Evolutionary conservation across 805 yeast species (phyloP).

Genomic region (Kluyveromyces siamensis): DNA sequence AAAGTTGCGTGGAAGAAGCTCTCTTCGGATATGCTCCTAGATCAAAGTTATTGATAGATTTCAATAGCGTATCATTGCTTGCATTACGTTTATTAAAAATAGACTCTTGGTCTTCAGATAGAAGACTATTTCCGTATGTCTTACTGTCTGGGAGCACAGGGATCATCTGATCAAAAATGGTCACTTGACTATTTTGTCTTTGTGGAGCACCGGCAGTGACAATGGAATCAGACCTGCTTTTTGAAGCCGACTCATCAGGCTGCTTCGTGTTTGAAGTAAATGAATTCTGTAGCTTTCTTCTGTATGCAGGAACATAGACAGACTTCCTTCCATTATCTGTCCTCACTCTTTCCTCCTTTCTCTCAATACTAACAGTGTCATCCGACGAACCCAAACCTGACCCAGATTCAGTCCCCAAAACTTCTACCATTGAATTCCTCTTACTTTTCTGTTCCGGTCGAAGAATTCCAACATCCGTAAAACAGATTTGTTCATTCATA

Average conservation of each 20-base stretch:
- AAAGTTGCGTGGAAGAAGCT: constrained; percentile 9
- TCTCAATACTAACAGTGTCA: constrained; percentile 9
- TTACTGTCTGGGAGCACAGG: constrained; percentile 11
- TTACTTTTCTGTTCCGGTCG: constrained; percentile 6
- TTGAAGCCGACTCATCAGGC: constrained; percentile 14
- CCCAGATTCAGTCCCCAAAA: background rate
- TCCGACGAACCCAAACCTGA: constrained; percentile 14
- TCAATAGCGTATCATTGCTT: constrained; percentile 13
- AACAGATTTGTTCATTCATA: constrained; percentile 30
- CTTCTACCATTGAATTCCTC: background rate
- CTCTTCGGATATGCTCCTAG: constrained; percentile 24
- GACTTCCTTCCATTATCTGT: background rate
- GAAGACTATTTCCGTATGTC: constrained; percentile 5
- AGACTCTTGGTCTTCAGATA: constrained; percentile 2
- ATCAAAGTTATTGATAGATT: constrained; percentile 17
- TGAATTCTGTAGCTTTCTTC: constrained; percentile 22
- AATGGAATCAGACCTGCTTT: constrained; percentile 9
- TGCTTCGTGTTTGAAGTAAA: constrained; percentile 13
- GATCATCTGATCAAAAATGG: constrained; percentile 18
- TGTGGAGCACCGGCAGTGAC: constrained; percentile 11
- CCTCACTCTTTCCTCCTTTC: constrained; percentile 9
- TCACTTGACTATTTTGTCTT: constrained; percentile 9
- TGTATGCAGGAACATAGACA: constrained; percentile 31
- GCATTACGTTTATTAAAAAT: background rate
- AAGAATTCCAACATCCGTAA: constrained; percentile 22